phyloP scores from a whole-genome alignment of 1,284 basidiomycete genomes.

The Ceratobasidium sp. region DNA sequence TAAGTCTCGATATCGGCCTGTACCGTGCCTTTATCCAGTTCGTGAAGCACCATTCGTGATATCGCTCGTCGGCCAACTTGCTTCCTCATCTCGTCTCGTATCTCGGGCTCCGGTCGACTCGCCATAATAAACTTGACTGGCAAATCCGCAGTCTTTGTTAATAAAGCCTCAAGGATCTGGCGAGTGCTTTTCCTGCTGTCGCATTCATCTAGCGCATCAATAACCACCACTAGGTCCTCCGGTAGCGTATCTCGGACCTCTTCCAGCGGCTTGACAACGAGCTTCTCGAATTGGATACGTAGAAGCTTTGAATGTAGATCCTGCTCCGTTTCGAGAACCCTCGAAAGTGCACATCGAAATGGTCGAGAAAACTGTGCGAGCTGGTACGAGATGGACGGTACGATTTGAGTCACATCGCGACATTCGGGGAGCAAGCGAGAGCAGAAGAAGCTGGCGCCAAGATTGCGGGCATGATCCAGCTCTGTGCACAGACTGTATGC shows the following conservation, averaged over 20 bases:
- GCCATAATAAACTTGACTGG: slow-evolving; percentile 36
- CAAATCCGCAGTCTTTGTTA: background rate
- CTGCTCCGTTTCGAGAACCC: background rate
- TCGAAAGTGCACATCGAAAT: slow-evolving; percentile 3
- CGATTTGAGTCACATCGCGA: slow-evolving; percentile 21
- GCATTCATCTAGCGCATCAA: slow-evolving; percentile 40
- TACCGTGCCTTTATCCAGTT: too few species aligned
- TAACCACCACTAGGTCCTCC: slow-evolving; percentile 18
- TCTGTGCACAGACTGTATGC: slow-evolving; percentile 43
- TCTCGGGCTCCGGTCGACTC: slow-evolving; percentile 36
- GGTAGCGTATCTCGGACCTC: background rate
- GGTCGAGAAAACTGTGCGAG: slow-evolving; percentile 23
- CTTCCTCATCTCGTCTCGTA: background rate
- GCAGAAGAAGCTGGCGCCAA: slow-evolving; percentile 48
- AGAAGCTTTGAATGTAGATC: slow-evolving; percentile 3
- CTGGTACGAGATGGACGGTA: slow-evolving; percentile 38
- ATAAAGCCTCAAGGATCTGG: slow-evolving; percentile 6
- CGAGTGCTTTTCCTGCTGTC: background rate
- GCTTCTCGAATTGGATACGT: slow-evolving; percentile 18
- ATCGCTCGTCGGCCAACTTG: too few species aligned
- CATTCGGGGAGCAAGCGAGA: slow-evolving; percentile 41
- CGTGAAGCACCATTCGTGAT: too few species aligned
- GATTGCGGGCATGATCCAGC: slow-evolving; percentile 26
- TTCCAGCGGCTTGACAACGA: slow-evolving; percentile 19
- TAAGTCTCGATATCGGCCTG: too few species aligned